Percentiles rank a stretch among this genome's conserved stretches.
phyloP scores from a whole-genome alignment of 352 stramenopile genomes.

The Pythium myriotylum region DNA sequence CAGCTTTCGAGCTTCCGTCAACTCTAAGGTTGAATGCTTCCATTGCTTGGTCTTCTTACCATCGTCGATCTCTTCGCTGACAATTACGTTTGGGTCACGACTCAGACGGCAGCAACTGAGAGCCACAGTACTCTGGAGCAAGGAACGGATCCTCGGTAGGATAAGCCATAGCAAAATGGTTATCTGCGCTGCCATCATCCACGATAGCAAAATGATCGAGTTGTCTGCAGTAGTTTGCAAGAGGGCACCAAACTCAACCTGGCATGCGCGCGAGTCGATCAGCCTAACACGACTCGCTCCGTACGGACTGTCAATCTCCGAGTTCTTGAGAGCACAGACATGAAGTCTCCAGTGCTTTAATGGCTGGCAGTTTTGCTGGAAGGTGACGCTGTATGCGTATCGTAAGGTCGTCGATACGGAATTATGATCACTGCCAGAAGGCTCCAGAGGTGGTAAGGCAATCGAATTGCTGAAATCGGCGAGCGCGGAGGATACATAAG shows the following conservation, averaged over 20 bases:
- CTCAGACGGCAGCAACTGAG: neutral
- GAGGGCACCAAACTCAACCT: constrained; percentile 28
- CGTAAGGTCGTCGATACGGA: constrained; percentile 9
- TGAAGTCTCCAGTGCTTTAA: constrained; percentile 24
- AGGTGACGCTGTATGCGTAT: constrained; percentile 22
- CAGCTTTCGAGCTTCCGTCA: constrained; percentile 19
- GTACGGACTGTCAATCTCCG: neutral
- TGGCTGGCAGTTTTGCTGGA: constrained; percentile 30
- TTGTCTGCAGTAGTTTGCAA: constrained; percentile 22
- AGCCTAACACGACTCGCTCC: neutral
- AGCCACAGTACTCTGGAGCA: neutral
- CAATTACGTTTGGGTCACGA: no score
- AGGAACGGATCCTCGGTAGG: constrained; percentile 12
- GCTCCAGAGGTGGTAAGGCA: neutral
- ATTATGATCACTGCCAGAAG: neutral
- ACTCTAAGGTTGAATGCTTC: constrained; percentile 18
- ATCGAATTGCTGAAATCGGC: constrained; percentile 30
- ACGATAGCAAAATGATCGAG: constrained; percentile 18
- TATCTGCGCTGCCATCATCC: constrained; percentile 16
- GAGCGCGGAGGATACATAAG: constrained; percentile 11
- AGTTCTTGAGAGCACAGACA: constrained; percentile 12
- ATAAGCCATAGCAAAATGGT: constrained; percentile 27
- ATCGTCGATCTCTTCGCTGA: neutral
- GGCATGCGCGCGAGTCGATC: constrained; percentile 28
- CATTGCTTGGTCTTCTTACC: neutral